These are phyloP conservation scores for Hypoxylon sp. DNA, from an alignment of 2,329 filamentous ascomycete genomes.

Conservation along the genomic window DNA sequence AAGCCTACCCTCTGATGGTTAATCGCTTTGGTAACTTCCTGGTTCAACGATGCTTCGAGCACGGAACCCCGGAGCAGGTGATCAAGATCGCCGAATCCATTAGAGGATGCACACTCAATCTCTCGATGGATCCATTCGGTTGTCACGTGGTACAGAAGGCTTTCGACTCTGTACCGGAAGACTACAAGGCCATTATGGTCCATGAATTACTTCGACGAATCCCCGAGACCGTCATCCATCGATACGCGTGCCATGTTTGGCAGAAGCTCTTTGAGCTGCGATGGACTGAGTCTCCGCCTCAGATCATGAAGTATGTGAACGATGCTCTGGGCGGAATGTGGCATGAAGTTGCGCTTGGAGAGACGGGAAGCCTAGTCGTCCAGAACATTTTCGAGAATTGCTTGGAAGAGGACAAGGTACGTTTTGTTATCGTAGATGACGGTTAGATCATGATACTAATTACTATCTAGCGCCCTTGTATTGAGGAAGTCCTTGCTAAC, in stretches of 20 bases:
- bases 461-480: conserved; percentile 84
- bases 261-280: conserved; percentile 98
- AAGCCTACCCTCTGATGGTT: conserved; percentile 96
- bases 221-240: conserved; percentile 97
- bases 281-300: conserved; percentile 93
- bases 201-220: conserved; percentile 95
- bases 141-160: conserved; percentile 99
- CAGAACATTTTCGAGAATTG: conserved; percentile 99
- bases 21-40: conserved; percentile 99
- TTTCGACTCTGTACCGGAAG: conserved; percentile 96
- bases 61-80: conserved; percentile 94
- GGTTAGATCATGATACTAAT: conserved; percentile 32
- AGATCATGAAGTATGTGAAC: conserved; percentile 99
- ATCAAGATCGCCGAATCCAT: conserved; percentile 95
- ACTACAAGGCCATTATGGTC: conserved; percentile 99
- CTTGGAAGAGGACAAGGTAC: conserved; percentile 96
- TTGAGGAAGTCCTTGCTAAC: conserved; percentile 94
- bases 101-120: conserved; percentile 89
- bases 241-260: conserved; percentile 99
- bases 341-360: conserved; percentile 97
- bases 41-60: conserved; percentile 98
- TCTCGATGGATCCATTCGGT: conserved; percentile 99
- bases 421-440: conserved; percentile 43
- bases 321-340: conserved; percentile 96
- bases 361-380: conserved; percentile 97